Conservation (phyloP, 2,329 filamentous ascomycete genomes). For the Dothiorella sarmentorum region DNA sequence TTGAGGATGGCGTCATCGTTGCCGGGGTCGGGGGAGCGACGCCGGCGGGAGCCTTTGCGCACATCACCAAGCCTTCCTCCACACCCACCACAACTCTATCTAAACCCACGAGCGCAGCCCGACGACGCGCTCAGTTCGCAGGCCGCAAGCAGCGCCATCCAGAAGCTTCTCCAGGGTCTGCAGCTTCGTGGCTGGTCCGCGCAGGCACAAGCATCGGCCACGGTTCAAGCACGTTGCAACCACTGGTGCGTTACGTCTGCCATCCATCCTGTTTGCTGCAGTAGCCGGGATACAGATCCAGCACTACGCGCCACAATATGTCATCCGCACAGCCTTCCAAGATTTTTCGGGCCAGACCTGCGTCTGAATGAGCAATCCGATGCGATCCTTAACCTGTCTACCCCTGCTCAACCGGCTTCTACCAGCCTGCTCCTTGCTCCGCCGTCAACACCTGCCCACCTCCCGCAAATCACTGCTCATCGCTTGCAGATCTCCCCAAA, state of each 20-base stretch:
- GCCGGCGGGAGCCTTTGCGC: not conserved
- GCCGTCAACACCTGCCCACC: conserved; percentile 1
- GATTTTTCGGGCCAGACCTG: conserved; percentile 4
- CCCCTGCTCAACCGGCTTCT: not conserved
- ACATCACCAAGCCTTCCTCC: not conserved
- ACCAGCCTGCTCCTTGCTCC: not conserved
- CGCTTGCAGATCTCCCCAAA: not conserved
- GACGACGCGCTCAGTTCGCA: not conserved
- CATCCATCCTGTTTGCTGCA: conserved; percentile 13
- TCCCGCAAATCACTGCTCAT: not conserved
- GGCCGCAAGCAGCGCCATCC: not conserved
- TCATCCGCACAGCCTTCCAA: conserved; percentile 16
- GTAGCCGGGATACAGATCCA: conserved; percentile 8
- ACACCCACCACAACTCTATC: not conserved
- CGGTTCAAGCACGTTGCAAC: not conserved
- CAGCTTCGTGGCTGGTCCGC: not conserved
- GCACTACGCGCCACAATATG: conserved; percentile 13
- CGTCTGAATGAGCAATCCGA: not conserved
- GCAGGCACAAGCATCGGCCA: not conserved
- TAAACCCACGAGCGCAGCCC: not conserved
- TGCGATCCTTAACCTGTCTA: not conserved
- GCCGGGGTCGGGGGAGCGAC: conserved; percentile 2
- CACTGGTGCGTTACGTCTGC: conserved; percentile 1
- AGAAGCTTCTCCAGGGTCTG: not conserved
- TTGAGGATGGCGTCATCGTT: not conserved